Percentiles rank a stretch among this genome's conserved stretches.
phyloP scores from a whole-genome alignment of 306 rosid species.

The Fagus sylvatica region DNA sequence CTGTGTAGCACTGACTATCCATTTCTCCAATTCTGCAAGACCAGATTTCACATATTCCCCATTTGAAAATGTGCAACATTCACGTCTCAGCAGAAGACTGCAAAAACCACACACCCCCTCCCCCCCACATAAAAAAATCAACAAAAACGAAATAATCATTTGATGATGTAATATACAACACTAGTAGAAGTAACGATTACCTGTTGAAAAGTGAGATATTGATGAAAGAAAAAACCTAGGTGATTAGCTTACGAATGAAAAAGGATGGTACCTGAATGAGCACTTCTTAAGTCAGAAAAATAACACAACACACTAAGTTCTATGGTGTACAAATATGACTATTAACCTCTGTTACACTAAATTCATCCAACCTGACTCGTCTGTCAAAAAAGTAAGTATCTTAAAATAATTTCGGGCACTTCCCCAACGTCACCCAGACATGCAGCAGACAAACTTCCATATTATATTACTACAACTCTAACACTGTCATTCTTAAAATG shows the following conservation, averaged over 20 bases:
- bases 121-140: too few relatives aligned
- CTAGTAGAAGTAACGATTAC: conserved; percentile 34
- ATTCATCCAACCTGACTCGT: not conserved
- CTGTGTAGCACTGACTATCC: conserved; percentile 75
- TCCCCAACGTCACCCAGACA: not conserved
- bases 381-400: not conserved
- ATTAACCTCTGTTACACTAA: not conserved
- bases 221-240: conserved; percentile 92
- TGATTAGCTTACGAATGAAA: conserved; percentile 88
- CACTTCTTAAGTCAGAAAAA: conserved; percentile 31
- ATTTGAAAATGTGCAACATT: conserved; percentile 96
- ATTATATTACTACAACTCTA: not conserved
- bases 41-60: conserved; percentile 98
- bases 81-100: conserved; percentile 87
- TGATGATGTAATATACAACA: too few relatives aligned
- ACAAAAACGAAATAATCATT: too few relatives aligned
- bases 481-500: not conserved
- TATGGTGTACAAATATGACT: conserved; percentile 10
- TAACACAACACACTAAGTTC: not conserved
- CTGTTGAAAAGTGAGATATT: conserved; percentile 95
- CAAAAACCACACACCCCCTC: not conserved
- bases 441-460: not conserved
- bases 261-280: conserved; percentile 84
- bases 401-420: not conserved
- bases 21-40: conserved; percentile 87